Percentiles rank a stretch among this genome's conserved stretches.
Evolutionary conservation across 192 early-diverging fungal genomes (phyloP).

Genomic region (Podila epigama): DNA sequence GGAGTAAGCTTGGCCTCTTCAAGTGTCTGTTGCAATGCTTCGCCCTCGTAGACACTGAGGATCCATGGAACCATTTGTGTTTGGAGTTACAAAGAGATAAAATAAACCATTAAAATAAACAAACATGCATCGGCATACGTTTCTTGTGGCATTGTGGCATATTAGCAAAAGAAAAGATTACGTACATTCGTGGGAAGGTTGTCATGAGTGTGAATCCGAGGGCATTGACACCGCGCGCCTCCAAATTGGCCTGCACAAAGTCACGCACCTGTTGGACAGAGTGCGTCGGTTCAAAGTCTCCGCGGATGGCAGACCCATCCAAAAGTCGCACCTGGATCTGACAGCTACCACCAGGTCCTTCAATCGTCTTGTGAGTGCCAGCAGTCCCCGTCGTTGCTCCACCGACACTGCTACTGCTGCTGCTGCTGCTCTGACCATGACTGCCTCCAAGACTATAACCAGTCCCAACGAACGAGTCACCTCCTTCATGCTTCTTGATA

Average conservation of each 20-base stretch:
- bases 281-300: slow-evolving; percentile 36
- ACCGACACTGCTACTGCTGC: neutral
- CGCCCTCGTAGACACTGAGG: slow-evolving; percentile 21
- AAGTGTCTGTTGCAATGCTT: slow-evolving; percentile 18
- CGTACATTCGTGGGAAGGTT: slow-evolving; percentile 33
- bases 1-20: slow-evolving; percentile 38
- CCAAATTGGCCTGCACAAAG: slow-evolving; percentile 36
- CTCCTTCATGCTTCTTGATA: slow-evolving; percentile 34
- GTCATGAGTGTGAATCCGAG: slow-evolving; percentile 36
- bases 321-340: slow-evolving; percentile 38
- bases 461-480: slow-evolving; percentile 21
- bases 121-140: neutral
- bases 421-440: neutral
- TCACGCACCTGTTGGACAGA: slow-evolving; percentile 26
- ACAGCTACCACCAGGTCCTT: slow-evolving; percentile 38
- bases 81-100: too few relatives aligned
- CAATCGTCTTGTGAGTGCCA: slow-evolving; percentile 2
- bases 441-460: slow-evolving; percentile 35
- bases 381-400: neutral
- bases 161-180: neutral
- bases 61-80: too few relatives aligned
- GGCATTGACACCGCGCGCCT: slow-evolving; percentile 8
- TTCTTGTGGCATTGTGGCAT: neutral
- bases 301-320: slow-evolving; percentile 33
- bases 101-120: neutral